These are phyloP conservation scores for Fusarium tupiense DNA, from an alignment of 2,329 filamentous ascomycete species.

Conservation along the genomic window DNA sequence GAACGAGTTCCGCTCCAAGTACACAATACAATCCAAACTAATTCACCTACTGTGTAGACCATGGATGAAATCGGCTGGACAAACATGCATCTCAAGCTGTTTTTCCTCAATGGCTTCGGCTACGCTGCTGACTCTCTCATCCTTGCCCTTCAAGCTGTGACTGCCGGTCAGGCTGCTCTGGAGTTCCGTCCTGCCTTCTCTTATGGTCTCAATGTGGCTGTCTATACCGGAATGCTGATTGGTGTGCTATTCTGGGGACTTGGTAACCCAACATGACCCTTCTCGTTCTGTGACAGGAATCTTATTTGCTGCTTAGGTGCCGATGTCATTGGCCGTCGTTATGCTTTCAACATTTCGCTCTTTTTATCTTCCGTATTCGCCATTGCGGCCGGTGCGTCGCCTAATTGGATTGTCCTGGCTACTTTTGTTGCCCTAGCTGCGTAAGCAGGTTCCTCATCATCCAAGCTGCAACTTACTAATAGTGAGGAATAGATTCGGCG, in stretches of 20 bases:
- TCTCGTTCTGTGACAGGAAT: neutral
- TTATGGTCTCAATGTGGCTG: neutral
- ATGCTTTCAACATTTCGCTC: neutral
- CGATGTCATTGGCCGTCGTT: neutral
- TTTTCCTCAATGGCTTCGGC: neutral
- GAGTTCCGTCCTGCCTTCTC: neutral
- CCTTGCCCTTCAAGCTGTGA: neutral
- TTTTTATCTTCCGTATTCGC: neutral
- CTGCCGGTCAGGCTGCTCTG: neutral
- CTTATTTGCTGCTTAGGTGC: neutral
- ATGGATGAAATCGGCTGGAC: neutral
- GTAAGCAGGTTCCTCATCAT: neutral
- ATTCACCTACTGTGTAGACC: neutral
- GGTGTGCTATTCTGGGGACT: neutral
- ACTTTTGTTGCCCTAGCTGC: neutral
- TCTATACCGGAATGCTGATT: neutral
- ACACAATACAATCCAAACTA: neutral
- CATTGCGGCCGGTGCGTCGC: neutral
- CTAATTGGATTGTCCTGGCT: neutral
- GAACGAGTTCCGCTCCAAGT: fast-evolving
- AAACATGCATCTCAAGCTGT: neutral
- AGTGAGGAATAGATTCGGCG: neutral
- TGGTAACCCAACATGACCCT: neutral
- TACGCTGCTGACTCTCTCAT: neutral
- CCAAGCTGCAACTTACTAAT: neutral